Conservation (phyloP, 805 yeast genomes). For the Maudiozyma serrabonitensis region DNA sequence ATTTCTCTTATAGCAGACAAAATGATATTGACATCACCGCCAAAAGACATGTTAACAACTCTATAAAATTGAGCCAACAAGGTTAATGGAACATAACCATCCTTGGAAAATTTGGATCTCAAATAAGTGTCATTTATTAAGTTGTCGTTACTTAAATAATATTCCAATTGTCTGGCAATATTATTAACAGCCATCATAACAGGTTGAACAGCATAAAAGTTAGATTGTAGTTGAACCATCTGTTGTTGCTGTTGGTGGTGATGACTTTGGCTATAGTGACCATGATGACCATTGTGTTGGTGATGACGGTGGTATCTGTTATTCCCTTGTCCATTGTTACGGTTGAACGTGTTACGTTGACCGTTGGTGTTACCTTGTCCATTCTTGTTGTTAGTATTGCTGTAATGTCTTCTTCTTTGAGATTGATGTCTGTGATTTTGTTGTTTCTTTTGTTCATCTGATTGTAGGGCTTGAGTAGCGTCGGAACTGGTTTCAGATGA, state of each 20-base stretch:
- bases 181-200: constrained; percentile 23
- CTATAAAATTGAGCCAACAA: constrained; percentile 22
- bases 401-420: constrained; percentile 17
- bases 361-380: constrained; percentile 6
- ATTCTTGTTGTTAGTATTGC: constrained; percentile 8
- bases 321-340: constrained; percentile 1
- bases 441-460: constrained; percentile 2
- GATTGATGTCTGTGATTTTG: constrained; percentile 5
- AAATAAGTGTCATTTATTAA: constrained; percentile 74
- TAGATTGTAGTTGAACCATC: constrained; percentile 15
- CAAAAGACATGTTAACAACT: constrained; percentile 46
- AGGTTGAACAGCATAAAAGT: constrained; percentile 15
- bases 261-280: constrained; percentile 4
- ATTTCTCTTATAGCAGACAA: constrained; percentile 28
- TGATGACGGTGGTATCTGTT: constrained; percentile 6
- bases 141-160: constrained; percentile 84
- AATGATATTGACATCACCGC: constrained; percentile 23
- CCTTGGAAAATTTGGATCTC: constrained; percentile 53
- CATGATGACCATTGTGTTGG: neutral
- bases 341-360: neutral
- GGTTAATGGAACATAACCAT: constrained; percentile 26
- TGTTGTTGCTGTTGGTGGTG: constrained; percentile 14
- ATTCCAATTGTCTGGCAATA: constrained; percentile 58
- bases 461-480: neutral
- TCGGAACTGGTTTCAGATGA: neutral